Conservation (phyloP, 2,329 filamentous ascomycete genomes). For the Lizonia empirigonia region DNA sequence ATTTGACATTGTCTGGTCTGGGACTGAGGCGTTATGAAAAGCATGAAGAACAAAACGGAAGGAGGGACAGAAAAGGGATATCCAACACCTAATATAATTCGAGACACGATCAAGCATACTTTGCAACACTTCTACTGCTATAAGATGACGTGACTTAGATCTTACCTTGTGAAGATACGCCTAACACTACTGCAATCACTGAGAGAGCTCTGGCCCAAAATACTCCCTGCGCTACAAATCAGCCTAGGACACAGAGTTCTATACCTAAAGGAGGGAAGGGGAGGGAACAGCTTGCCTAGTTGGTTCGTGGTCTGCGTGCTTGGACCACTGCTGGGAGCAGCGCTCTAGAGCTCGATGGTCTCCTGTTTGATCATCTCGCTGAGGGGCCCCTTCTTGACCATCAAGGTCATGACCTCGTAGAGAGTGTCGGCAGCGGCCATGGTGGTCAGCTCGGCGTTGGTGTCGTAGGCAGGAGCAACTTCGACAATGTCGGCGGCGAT, state of each 20-base stretch:
- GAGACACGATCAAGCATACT: slow-evolving; percentile 16
- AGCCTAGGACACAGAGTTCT: slow-evolving; percentile 21
- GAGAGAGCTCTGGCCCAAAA: not conserved
- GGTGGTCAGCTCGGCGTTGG: slow-evolving; percentile 74
- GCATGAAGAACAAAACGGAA: not conserved
- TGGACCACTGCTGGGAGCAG: not conserved
- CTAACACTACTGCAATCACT: not conserved
- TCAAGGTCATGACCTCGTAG: slow-evolving; percentile 80
- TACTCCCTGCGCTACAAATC: slow-evolving; percentile 17
- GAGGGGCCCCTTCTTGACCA: slow-evolving; percentile 78
- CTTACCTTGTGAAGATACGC: slow-evolving; percentile 6
- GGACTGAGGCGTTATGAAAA: slow-evolving; percentile 1
- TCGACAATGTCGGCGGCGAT: slow-evolving; percentile 76
- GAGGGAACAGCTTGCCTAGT: slow-evolving; percentile 16
- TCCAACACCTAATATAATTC: slow-evolving; percentile 13
- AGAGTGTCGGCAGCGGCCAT: slow-evolving; percentile 74
- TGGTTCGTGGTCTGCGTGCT: not conserved
- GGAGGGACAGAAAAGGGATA: slow-evolving; percentile 1
- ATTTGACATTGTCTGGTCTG: slow-evolving; percentile 17
- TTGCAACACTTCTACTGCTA: not conserved
- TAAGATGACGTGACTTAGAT: not conserved
- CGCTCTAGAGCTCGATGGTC: slow-evolving; percentile 32
- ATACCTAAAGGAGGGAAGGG: slow-evolving; percentile 9
- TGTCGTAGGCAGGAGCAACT: slow-evolving; percentile 74
- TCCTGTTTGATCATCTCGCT: slow-evolving; percentile 54